Conservation (phyloP, 2,329 filamentous ascomycete genomes). For the Curvularia sp. region DNA sequence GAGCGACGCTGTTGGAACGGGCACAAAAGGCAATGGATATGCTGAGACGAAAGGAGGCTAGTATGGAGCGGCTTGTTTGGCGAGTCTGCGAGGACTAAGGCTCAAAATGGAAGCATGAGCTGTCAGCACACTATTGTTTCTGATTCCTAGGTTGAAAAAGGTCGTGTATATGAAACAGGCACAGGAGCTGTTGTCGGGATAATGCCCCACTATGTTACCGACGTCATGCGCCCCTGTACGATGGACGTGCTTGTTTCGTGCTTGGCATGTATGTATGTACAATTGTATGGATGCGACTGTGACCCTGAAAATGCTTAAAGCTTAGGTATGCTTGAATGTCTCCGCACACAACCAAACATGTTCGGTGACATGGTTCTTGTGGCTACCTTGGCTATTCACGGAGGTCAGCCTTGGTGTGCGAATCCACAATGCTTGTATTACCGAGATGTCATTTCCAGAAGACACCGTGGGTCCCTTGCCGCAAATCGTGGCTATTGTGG, state of each 20-base stretch:
- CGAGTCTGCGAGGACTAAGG: slow-evolving; percentile 27
- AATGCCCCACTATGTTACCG: background rate
- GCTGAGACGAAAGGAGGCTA: slow-evolving; percentile 54
- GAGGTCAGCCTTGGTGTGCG: background rate
- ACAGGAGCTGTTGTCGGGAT: background rate
- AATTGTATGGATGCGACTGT: background rate
- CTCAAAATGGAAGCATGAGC: background rate
- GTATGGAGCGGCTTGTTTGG: slow-evolving; percentile 56
- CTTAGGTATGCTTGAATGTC: background rate
- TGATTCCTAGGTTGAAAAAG: no score
- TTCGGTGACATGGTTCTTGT: background rate
- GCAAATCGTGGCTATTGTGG: background rate
- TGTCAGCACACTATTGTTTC: background rate
- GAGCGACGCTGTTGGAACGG: slow-evolving; percentile 51
- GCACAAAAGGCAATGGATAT: slow-evolving; percentile 54
- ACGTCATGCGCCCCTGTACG: background rate
- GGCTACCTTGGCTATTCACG: background rate
- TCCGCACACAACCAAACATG: no score
- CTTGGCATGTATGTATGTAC: background rate
- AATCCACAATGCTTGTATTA: background rate
- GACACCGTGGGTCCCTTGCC: background rate
- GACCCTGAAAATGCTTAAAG: no score
- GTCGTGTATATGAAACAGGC: background rate
- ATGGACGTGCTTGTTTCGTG: background rate
- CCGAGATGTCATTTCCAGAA: background rate